Base-by-base conservation (phyloP, 2,329 filamentous ascomycete species). In the Xylaria digitata region DNA sequence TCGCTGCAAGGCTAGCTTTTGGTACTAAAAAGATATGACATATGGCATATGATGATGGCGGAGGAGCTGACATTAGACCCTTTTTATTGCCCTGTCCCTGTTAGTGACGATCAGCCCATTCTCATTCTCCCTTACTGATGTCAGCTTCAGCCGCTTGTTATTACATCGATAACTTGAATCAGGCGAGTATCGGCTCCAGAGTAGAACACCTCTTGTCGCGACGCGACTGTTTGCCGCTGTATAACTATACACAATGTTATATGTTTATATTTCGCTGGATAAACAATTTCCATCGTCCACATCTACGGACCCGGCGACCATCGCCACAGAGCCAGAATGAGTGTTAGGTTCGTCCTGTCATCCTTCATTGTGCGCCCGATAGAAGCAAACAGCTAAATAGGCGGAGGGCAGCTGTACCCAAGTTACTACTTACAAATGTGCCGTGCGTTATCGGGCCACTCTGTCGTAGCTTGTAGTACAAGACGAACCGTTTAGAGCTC, bases 391-490 rank as follows among this genome's bases (percentile, higher is more conserved):
- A 61, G 32, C 8, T 46, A 46, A 34, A 50, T 59, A 30, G 23
- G 40, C 37, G 48, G 52, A 55, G 30, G 21, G 54, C 43, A 52
- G 42, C 56, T 65, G 43, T 64, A 40, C 45, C 32, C 63, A 58
- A 54, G 43, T 66, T 62, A 37, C 57, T 43, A 54, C 48, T 54
- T 46, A 48, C 55, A 61, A 67, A 61, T 63, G 63, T 56, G 48
- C 49, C 56, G 34, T 65, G 45, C 15, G 40, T 23, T 66, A 55
- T 63, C 68, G 63, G 61, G 61, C 68, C 59, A 70, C 63, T 53
- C 23, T 63, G 57, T 67, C 61, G 66, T 61, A 65, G 61, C 40
- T 59, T 65, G 73, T 74, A 48, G 69, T 65, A 75, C 74, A 43
- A 46, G 50, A 50, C 66, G 60, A 69, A 67, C 65, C 46, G 30